A percentile compares a stretch with the other conserved stretches of the same genome.
Evolutionary conservation across 176 grass and related monocot genomes (phyloP).

Genomic region (Poa annua): DNA sequence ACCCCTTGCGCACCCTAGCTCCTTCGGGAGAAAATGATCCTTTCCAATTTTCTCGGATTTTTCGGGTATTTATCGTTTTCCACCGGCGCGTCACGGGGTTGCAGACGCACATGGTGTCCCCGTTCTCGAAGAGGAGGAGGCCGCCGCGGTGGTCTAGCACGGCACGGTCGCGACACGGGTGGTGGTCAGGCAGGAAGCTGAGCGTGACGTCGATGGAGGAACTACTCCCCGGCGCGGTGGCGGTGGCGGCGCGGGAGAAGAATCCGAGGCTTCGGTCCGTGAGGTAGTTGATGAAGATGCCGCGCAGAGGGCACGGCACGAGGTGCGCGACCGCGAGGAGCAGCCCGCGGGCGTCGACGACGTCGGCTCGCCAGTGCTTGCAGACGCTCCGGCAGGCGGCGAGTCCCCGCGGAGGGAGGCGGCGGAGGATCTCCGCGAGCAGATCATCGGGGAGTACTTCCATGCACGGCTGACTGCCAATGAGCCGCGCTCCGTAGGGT

Average conservation of each 20-base stretch:
- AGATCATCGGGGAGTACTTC: background rate
- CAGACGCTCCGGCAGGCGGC: conserved; percentile 14
- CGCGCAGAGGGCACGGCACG: conserved; percentile 4
- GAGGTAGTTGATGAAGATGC: background rate
- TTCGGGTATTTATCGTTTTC: no score
- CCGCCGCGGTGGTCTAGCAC: no score
- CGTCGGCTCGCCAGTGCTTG: background rate
- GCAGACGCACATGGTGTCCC: background rate
- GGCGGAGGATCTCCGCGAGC: background rate
- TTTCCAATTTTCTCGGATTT: no score
- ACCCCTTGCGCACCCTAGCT: no score
- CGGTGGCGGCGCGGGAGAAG: background rate
- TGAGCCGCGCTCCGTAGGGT: background rate
- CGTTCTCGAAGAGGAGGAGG: conserved; percentile 5
- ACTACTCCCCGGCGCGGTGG: background rate
- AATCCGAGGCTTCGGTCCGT: background rate
- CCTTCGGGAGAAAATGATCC: no score
- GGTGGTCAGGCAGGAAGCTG: background rate
- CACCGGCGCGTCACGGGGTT: background rate
- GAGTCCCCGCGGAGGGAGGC: background rate
- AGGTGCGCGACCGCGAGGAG: background rate
- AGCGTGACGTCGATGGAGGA: background rate
- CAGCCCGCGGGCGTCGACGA: background rate
- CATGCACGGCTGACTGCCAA: background rate
- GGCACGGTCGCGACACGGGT: no score